Evolutionary conservation across 805 yeast genomes (phyloP).

Genomic region (Cyberlindnera mrakii): DNA sequence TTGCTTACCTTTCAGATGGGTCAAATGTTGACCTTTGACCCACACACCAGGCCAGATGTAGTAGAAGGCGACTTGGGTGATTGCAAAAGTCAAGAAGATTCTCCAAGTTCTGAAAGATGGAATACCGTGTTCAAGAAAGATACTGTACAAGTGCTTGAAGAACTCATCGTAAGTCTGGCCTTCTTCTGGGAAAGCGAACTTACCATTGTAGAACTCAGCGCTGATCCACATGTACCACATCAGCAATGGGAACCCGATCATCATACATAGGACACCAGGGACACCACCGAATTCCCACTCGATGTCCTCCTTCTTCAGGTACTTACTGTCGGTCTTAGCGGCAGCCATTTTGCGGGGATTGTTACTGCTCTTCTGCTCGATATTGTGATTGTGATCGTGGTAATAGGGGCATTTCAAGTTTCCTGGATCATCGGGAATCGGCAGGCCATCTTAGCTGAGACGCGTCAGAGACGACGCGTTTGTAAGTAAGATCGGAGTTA

Average conservation of each 20-base stretch:
- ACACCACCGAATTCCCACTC: constrained; percentile 95
- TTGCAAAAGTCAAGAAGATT: constrained; percentile 64
- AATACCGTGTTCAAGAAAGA: constrained; percentile 45
- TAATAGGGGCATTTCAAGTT: too few species aligned
- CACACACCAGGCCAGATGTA: constrained; percentile 86
- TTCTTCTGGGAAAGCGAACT: constrained; percentile 59
- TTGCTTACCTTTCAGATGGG: constrained; percentile 72
- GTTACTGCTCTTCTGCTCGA: too few species aligned
- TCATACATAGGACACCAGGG: constrained; percentile 83
- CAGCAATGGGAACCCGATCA: constrained; percentile 83
- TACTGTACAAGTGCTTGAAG: constrained; percentile 34
- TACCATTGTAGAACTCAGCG: constrained; percentile 73
- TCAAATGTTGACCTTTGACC: constrained; percentile 91
- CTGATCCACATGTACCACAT: constrained; percentile 98
- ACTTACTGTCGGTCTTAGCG: constrained; percentile 25
- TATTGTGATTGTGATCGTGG: too few species aligned
- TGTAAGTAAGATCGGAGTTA: too few species aligned
- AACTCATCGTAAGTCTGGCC: constrained; percentile 45
- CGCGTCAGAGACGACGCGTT: too few species aligned
- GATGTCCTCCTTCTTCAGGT: constrained; percentile 42
- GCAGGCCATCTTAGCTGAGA: too few species aligned
- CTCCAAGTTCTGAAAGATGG: constrained; percentile 61
- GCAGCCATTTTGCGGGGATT: constrained; percentile 3
- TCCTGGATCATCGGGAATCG: too few species aligned
- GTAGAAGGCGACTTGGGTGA: constrained; percentile 67